Conservation (phyloP, 2,329 filamentous ascomycete genomes). For the Clonostachys sp. region DNA sequence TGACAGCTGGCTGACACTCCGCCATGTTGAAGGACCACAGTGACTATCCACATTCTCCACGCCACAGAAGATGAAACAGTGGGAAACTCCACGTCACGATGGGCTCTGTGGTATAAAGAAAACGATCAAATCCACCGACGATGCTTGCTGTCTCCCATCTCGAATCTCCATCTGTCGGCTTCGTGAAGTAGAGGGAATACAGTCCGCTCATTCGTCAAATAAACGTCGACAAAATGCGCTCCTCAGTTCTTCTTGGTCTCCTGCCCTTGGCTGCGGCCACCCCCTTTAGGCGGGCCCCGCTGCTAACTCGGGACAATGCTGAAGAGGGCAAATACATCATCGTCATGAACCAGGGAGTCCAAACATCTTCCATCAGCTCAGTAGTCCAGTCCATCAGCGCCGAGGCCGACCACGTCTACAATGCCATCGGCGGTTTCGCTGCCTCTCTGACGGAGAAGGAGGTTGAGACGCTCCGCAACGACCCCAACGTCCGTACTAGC, state of each 20-base stretch:
- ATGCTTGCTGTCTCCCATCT: too few species aligned
- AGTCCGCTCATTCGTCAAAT: too few species aligned
- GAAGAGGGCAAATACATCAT: slow-evolving; percentile 18
- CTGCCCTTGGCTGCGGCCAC: slow-evolving; percentile 22
- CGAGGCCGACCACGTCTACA: slow-evolving; percentile 13
- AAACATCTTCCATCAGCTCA: slow-evolving; percentile 7
- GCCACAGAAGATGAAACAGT: too few species aligned
- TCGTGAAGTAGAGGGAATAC: too few species aligned
- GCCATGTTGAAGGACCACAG: too few species aligned
- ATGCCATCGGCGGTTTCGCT: slow-evolving; percentile 12
- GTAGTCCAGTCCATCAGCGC: slow-evolving; percentile 2
- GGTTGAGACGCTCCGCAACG: slow-evolving; percentile 9
- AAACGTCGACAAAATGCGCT: slow-evolving; percentile 17
- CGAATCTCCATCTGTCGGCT: too few species aligned
- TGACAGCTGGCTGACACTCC: too few species aligned
- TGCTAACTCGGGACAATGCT: slow-evolving; percentile 18
- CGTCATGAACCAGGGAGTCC: slow-evolving; percentile 10
- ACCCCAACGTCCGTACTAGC: slow-evolving; percentile 7
- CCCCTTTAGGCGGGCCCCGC: slow-evolving; percentile 23
- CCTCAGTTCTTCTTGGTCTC: slow-evolving; percentile 22
- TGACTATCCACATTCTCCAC: too few species aligned
- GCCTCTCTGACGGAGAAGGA: slow-evolving; percentile 9
- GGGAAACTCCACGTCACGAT: too few species aligned
- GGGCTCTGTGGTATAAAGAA: too few species aligned
- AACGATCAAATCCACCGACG: too few species aligned